phyloP scores from a whole-genome alignment of 192 early-diverging fungal genomes.

The Gigaspora rosea region DNA sequence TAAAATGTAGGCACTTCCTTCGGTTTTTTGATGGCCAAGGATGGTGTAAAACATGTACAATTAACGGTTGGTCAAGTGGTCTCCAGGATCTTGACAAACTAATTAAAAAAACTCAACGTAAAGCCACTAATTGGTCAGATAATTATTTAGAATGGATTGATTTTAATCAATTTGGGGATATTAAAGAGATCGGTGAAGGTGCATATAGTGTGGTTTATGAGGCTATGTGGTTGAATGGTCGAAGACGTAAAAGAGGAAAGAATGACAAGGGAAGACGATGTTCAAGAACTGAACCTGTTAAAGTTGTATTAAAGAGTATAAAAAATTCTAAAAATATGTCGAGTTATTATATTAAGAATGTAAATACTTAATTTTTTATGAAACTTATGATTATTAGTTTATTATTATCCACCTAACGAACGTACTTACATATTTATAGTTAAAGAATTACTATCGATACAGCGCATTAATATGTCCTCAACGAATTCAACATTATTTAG shows the following conservation, averaged over 20 bases:
- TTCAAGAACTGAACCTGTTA: background rate
- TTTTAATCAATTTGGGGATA: background rate
- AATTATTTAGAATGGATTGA: slow-evolving; percentile 22
- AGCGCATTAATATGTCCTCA: background rate
- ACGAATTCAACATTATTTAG: background rate
- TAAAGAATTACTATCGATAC: background rate
- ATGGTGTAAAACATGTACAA: slow-evolving; percentile 20
- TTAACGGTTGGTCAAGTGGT: slow-evolving; percentile 2
- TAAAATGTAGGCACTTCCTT: background rate
- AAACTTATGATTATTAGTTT: background rate
- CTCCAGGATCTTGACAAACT: slow-evolving; percentile 3
- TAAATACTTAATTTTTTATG: background rate
- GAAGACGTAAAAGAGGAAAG: background rate
- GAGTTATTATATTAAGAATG: background rate
- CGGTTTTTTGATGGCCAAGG: background rate
- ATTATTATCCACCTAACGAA: background rate
- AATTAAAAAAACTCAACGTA: slow-evolving; percentile 6
- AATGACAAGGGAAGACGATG: background rate
- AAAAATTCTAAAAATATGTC: slow-evolving; percentile 19
- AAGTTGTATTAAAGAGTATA: slow-evolving; percentile 7
- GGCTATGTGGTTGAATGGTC: slow-evolving; percentile 16
- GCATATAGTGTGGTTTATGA: background rate
- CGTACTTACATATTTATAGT: background rate
- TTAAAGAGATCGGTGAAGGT: background rate
- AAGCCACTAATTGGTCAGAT: slow-evolving; percentile 3